Percentiles rank a stretch among this genome's conserved stretches.
Conservation (phyloP, 352 stramenopile species). For the Thalassiosira hispida region DNA sequence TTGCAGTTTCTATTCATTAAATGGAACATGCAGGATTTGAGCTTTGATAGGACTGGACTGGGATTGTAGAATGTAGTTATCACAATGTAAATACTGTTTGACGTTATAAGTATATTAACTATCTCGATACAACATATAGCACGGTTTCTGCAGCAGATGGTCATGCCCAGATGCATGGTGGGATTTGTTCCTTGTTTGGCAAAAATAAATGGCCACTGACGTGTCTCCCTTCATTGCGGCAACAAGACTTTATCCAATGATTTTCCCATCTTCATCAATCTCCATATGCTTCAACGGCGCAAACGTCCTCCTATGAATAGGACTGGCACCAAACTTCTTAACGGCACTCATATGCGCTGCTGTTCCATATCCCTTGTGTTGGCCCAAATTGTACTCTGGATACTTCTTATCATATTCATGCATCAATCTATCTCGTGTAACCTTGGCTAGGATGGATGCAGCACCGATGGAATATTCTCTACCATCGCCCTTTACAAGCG, state of each 20-base stretch:
- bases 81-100: too few relatives aligned
- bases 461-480: constrained; percentile 96
- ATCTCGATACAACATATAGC: too few relatives aligned
- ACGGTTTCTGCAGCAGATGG: too few relatives aligned
- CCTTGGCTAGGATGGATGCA: constrained; percentile 98
- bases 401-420: constrained; percentile 91
- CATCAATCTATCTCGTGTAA: constrained; percentile 98
- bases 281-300: constrained; percentile 91
- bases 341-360: constrained; percentile 91
- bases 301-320: constrained; percentile 96
- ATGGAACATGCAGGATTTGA: too few relatives aligned
- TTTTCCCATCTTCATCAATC: constrained; percentile 67
- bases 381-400: constrained; percentile 92
- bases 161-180: too few relatives aligned
- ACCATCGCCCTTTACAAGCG: constrained; percentile 92
- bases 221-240: too few relatives aligned
- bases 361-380: constrained; percentile 98
- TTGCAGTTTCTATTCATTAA: too few relatives aligned
- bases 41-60: too few relatives aligned
- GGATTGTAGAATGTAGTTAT: too few relatives aligned
- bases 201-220: too few relatives aligned
- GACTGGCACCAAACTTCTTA: constrained; percentile 88
- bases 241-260: constrained; percentile 28
- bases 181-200: too few relatives aligned
- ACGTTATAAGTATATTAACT: too few relatives aligned